Conservation (phyloP, 2,329 filamentous ascomycete genomes). For the Ramichloridium luteum region DNA sequence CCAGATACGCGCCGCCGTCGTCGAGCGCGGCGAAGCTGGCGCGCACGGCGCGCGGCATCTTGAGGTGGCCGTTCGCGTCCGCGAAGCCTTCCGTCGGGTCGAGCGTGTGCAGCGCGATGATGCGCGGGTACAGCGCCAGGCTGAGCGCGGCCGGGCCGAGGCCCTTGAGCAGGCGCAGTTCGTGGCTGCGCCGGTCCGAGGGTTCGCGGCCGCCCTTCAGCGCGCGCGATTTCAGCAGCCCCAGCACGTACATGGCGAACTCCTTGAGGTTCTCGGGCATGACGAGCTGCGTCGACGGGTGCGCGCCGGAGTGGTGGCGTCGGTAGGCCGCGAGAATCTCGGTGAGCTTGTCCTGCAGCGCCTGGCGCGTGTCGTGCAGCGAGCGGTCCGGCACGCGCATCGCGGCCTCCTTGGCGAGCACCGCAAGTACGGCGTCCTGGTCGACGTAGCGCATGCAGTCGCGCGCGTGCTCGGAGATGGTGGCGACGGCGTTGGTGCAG, state of each 20-base stretch:
- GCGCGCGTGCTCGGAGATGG: constrained; percentile 71
- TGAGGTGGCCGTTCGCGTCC: constrained; percentile 79
- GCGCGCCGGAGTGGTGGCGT: constrained; percentile 77
- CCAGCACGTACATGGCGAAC: constrained; percentile 90
- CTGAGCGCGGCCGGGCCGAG: constrained; percentile 80
- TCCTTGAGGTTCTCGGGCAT: constrained; percentile 94
- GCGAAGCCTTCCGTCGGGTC: constrained; percentile 80
- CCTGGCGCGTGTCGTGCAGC: constrained; percentile 74
- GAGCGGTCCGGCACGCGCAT: constrained; percentile 62
- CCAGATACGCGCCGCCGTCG: constrained; percentile 82
- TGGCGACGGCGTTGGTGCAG: constrained; percentile 87
- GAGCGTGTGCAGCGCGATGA: constrained; percentile 84
- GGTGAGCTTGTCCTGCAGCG: constrained; percentile 79
- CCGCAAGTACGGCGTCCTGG: constrained; percentile 78
- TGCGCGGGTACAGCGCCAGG: constrained; percentile 87
- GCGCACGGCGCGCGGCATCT: constrained; percentile 67
- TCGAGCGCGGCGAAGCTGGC: constrained; percentile 81
- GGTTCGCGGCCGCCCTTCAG: constrained; percentile 88
- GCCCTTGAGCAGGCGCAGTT: constrained; percentile 76
- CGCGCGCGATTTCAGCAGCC: constrained; percentile 76
- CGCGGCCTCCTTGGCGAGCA: constrained; percentile 87
- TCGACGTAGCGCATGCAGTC: constrained; percentile 88
- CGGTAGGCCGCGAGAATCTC: constrained; percentile 86
- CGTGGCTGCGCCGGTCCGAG: constrained; percentile 79
- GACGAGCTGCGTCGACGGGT: constrained; percentile 84